phyloP scores from a whole-genome alignment of 768 basidiomycete genomes.

The Lactarius akahatsu region DNA sequence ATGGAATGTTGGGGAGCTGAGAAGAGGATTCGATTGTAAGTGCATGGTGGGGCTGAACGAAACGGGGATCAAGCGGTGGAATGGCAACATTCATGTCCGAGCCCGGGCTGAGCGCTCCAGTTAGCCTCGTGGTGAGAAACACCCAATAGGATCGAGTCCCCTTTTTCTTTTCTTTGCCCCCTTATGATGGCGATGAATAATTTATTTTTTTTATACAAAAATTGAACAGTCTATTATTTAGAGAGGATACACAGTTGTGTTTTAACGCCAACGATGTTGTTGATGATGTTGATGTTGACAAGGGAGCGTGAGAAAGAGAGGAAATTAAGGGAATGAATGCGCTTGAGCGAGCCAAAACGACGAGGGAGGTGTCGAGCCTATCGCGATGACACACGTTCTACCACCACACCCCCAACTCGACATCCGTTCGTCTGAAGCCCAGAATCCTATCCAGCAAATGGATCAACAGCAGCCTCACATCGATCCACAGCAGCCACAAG shows the following conservation, averaged over 20 bases:
- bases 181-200: neutral
- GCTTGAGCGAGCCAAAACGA: constrained; percentile 22
- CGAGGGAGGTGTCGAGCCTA: constrained; percentile 27
- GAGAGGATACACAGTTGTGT: neutral
- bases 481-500: constrained; percentile 49
- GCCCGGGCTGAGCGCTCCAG: neutral
- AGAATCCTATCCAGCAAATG: constrained; percentile 64
- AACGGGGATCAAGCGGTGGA: neutral
- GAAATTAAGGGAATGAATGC: constrained; percentile 20
- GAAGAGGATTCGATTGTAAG: constrained; percentile 8
- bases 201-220: neutral
- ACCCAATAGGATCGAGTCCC: neutral
- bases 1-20: constrained; percentile 27
- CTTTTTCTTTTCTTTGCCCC: neutral
- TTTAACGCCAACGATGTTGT: neutral
- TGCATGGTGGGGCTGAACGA: neutral
- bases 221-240: neutral
- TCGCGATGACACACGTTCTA: constrained; percentile 48
- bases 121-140: neutral
- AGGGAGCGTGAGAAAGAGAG: constrained; percentile 22
- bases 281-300: neutral
- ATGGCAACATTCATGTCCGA: neutral
- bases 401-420: constrained; percentile 47
- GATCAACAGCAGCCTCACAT: constrained; percentile 44
- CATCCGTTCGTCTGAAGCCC: constrained; percentile 50